Percentiles rank a stretch among this genome's conserved stretches.
phyloP scores from a whole-genome alignment of 1,284 basidiomycete genomes.

The Ceratobasidium theobromae region DNA sequence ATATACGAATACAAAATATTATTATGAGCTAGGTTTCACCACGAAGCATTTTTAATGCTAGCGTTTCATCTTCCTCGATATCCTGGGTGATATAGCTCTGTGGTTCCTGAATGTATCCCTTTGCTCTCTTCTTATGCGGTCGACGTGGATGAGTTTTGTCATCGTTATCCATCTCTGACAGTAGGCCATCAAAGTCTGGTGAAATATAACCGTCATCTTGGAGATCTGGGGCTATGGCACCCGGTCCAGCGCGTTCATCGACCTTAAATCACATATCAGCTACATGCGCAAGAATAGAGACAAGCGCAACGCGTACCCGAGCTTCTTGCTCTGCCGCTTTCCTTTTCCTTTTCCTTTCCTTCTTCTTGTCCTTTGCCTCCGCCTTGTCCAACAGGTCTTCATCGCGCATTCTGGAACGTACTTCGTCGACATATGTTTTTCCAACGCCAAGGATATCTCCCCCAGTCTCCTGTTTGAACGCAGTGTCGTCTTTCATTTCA shows the following conservation, averaged over 20 bases:
- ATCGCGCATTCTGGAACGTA: slow-evolving; percentile 68
- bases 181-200: slow-evolving; percentile 68
- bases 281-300: not conserved
- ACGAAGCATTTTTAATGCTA: slow-evolving; percentile 51
- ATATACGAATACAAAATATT: too few relatives aligned
- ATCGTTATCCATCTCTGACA: slow-evolving; percentile 45
- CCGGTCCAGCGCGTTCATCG: slow-evolving; percentile 39
- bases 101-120: slow-evolving; percentile 36
- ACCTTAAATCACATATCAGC: slow-evolving; percentile 36
- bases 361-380: slow-evolving; percentile 83
- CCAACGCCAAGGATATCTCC: slow-evolving; percentile 69
- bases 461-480: slow-evolving; percentile 57
- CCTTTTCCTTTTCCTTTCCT: slow-evolving; percentile 79
- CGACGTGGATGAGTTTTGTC: slow-evolving; percentile 49
- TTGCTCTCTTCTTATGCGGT: slow-evolving; percentile 43
- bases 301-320: slow-evolving; percentile 42
- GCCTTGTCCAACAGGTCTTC: slow-evolving; percentile 77
- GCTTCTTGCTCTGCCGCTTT: slow-evolving; percentile 84
- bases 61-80: slow-evolving; percentile 56
- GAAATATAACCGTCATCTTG: slow-evolving; percentile 68
- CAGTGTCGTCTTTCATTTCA: slow-evolving; percentile 73
- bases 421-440: slow-evolving; percentile 67
- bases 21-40: slow-evolving; percentile 10
- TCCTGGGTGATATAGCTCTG: slow-evolving; percentile 29
- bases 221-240: slow-evolving; percentile 38